A percentile compares a stretch with the other conserved stretches of the same genome.
phyloP scores from a whole-genome alignment of 2,329 filamentous ascomycete species.

The Botrytis paeoniae region DNA sequence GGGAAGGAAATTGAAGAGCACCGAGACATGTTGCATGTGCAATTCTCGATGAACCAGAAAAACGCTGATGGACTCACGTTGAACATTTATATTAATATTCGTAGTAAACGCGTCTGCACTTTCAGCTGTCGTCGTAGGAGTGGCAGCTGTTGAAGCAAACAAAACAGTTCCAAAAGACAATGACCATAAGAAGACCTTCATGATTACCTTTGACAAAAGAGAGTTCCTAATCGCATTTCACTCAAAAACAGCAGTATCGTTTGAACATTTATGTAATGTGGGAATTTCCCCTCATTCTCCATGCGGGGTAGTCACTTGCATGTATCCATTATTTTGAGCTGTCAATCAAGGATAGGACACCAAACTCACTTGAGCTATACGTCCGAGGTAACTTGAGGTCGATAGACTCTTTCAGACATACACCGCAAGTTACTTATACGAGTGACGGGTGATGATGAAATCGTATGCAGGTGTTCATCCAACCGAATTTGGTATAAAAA shows the following conservation, averaged over 20 bases:
- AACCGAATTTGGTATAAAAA: neutral
- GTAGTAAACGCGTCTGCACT: conserved; percentile 26
- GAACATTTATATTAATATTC: conserved; percentile 23
- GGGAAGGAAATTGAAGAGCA: neutral
- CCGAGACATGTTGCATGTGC: neutral
- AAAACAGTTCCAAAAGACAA: neutral
- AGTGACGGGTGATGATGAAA: neutral
- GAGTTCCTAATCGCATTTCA: neutral
- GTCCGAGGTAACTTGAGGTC: neutral
- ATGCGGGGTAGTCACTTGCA: conserved; percentile 1
- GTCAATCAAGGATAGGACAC: neutral
- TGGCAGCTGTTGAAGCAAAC: neutral
- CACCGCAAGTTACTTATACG: neutral
- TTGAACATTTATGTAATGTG: neutral
- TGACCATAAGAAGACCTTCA: conserved; percentile 12
- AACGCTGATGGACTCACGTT: conserved; percentile 18
- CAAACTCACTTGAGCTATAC: neutral
- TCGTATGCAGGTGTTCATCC: conserved; percentile 2
- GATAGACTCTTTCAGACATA: neutral
- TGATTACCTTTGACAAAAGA: neutral
- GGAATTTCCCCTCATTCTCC: neutral
- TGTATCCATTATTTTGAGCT: neutral
- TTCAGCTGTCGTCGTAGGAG: conserved; percentile 10
- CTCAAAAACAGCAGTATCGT: neutral
- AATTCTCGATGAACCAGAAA: neutral